Evolutionary conservation across 2,329 filamentous ascomycete species (phyloP), one percentile per base, ranked within the genome.

Genomic region (Alternaria sp.): DNA sequence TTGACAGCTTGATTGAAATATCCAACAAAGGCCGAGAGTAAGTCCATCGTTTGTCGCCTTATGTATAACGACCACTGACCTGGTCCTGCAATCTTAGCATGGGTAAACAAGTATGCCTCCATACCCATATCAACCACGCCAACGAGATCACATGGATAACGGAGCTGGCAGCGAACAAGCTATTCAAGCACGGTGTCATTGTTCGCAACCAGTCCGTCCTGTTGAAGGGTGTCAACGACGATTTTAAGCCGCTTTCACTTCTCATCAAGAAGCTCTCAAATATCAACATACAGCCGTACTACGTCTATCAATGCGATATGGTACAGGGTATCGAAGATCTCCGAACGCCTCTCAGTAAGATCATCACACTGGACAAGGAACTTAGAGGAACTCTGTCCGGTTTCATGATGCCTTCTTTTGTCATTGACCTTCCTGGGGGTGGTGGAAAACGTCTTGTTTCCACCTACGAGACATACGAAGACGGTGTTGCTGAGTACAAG

Each of bases 241-340:
- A 81, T 46, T 67, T 81, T 5, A 72, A 76, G 1, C 85, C 83
- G 5, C 87, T 89, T 81, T 78, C 78, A 5, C 67, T 67, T 4
- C 77, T 89, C 39, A 85, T 89, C 37, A 79, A 81, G 31, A 78
- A 72, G 46, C 78, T 89, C 24, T 82, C 84, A 2, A 81, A 85
- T 61, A 84, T 85, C 59, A 84, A 83, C 41, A 82, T 89, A 45
- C 77, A 82, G 49, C 86, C 86, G 82, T 89, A 89, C 72, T 89
- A 89, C 66, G 83, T 89, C 51, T 89, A 89, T 72, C 86, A 88
- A 68, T 84, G 84, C 45, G 87, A 89, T 70, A 85, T 89, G 82
- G 85, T 88, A 8, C 74, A 79, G 28, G 84, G 82, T 42, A 80
- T 86, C 2, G 87, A 89, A 75, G 86, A 89, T 66, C 78, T 88